phyloP scores from a whole-genome alignment of 2,329 filamentous ascomycete genomes.

The Chaetomium globosum region DNA sequence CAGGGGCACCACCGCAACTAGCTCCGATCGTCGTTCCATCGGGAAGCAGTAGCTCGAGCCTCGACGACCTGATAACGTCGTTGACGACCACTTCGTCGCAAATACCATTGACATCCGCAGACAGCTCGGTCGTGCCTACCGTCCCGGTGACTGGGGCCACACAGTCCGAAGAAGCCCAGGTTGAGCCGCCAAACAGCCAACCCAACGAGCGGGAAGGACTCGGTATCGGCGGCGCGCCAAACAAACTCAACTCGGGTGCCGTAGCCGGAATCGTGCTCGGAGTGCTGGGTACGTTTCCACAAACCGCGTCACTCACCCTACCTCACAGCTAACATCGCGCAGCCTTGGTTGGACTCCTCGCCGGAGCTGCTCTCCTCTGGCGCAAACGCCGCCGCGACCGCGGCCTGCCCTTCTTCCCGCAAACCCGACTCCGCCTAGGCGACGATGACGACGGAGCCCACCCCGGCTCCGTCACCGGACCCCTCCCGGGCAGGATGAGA shows the following conservation, averaged over 20 bases:
- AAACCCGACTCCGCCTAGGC: slow-evolving; percentile 14
- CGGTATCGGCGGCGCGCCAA: background rate
- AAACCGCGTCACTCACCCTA: too few species aligned
- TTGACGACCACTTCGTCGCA: background rate
- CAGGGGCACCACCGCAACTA: background rate
- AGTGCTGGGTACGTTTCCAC: slow-evolving; percentile 28
- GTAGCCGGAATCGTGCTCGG: slow-evolving; percentile 32
- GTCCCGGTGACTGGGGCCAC: slow-evolving; percentile 11
- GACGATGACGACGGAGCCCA: slow-evolving; percentile 12
- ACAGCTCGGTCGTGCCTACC: slow-evolving; percentile 9
- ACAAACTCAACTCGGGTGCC: slow-evolving; percentile 19
- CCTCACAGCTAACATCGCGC: slow-evolving; percentile 24
- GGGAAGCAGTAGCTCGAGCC: slow-evolving; percentile 6
- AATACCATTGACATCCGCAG: background rate
- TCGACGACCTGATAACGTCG: slow-evolving; percentile 22
- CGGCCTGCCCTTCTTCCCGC: slow-evolving; percentile 25
- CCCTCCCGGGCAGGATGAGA: slow-evolving; percentile 13
- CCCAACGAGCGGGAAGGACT: slow-evolving; percentile 8
- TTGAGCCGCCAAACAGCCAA: background rate
- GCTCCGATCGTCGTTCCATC: background rate
- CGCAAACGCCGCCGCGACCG: slow-evolving; percentile 27
- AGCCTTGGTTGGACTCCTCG: slow-evolving; percentile 30
- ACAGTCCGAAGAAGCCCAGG: background rate
- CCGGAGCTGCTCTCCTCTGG: slow-evolving; percentile 28
- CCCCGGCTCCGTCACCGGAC: slow-evolving; percentile 15